Conservation (phyloP, 192 early-diverging fungal species). For the Gryganskiella cystojenkinii region DNA sequence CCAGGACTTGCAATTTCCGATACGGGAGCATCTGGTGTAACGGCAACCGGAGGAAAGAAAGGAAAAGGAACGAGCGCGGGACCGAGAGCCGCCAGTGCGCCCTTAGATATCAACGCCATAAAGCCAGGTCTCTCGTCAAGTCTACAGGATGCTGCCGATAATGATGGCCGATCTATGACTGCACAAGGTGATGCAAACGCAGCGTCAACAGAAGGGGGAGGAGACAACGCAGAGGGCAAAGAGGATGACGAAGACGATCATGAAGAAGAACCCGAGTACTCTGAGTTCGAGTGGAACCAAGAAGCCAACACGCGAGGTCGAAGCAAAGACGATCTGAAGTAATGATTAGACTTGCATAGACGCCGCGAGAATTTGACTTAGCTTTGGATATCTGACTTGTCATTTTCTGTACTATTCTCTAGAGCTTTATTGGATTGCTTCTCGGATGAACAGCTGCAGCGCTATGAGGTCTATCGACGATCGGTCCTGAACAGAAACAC, state of each 20-base stretch:
- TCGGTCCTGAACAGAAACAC: conserved; percentile 80
- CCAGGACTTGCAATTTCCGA: neutral
- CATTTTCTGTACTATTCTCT: conserved; percentile 1
- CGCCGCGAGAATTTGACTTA: neutral
- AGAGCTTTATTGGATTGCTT: conserved; percentile 75
- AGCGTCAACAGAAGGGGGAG: conserved; percentile 9
- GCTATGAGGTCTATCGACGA: conserved; percentile 86
- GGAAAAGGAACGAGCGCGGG: conserved; percentile 2
- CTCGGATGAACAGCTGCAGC: conserved; percentile 74
- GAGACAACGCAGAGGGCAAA: conserved; percentile 30
- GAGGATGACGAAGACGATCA: conserved; percentile 65
- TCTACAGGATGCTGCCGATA: neutral
- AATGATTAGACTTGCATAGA: conserved; percentile 9
- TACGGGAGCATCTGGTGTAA: neutral
- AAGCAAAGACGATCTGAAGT: conserved; percentile 69
- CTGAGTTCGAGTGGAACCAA: conserved; percentile 60
- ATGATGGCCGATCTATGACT: neutral
- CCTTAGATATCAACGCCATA: neutral
- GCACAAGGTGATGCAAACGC: neutral
- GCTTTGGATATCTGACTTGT: neutral
- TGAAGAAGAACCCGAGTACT: conserved; percentile 60
- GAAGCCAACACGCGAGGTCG: conserved; percentile 56
- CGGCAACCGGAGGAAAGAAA: conserved; percentile 5
- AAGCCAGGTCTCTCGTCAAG: neutral
- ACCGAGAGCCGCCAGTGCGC: neutral